Evolutionary conservation across 2,329 filamentous ascomycete genomes (phyloP).

Genomic region (Parafenestella ontariensis): DNA sequence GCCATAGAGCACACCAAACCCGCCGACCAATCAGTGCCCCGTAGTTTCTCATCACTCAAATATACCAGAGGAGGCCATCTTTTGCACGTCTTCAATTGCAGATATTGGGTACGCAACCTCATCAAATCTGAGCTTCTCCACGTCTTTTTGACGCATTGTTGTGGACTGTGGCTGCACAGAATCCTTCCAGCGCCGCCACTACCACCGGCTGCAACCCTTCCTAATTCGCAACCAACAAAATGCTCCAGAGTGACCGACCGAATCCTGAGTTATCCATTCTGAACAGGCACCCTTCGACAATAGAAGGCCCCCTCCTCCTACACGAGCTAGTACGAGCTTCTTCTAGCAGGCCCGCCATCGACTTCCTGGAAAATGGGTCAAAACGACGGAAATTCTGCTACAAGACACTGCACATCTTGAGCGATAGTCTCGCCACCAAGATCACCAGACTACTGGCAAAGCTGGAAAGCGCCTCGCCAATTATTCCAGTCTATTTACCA

Average conservation of each 20-base stretch:
- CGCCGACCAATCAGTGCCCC: slow-evolving; percentile 39
- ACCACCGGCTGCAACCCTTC: slow-evolving; percentile 11
- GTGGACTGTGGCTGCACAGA: background rate
- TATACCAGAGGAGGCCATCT: slow-evolving; percentile 4
- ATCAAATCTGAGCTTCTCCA: background rate
- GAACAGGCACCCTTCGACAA: slow-evolving; percentile 60
- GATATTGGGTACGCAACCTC: background rate
- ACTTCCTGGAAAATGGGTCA: slow-evolving; percentile 64
- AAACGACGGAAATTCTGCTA: slow-evolving; percentile 64
- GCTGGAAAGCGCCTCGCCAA: slow-evolving; percentile 44
- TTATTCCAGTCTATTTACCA: slow-evolving; percentile 79
- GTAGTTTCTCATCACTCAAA: slow-evolving; percentile 45
- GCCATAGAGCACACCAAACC: slow-evolving; percentile 21
- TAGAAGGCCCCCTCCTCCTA: slow-evolving; percentile 64
- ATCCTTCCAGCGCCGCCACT: background rate
- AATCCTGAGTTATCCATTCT: slow-evolving; percentile 51
- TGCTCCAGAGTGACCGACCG: slow-evolving; percentile 28
- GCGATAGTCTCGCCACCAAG: slow-evolving; percentile 61
- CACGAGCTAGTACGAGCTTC: slow-evolving; percentile 67
- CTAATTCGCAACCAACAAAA: slow-evolving; percentile 27
- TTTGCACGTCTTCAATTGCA: background rate
- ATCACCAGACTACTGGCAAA: slow-evolving; percentile 24
- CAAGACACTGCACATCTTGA: slow-evolving; percentile 64
- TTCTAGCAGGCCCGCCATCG: slow-evolving; percentile 61
- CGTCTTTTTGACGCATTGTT: background rate